A percentile compares a stretch with the other conserved stretches of the same genome.
phyloP scores from a whole-genome alignment of 2,329 filamentous ascomycete genomes.

The Cladophialophora chaetospira region DNA sequence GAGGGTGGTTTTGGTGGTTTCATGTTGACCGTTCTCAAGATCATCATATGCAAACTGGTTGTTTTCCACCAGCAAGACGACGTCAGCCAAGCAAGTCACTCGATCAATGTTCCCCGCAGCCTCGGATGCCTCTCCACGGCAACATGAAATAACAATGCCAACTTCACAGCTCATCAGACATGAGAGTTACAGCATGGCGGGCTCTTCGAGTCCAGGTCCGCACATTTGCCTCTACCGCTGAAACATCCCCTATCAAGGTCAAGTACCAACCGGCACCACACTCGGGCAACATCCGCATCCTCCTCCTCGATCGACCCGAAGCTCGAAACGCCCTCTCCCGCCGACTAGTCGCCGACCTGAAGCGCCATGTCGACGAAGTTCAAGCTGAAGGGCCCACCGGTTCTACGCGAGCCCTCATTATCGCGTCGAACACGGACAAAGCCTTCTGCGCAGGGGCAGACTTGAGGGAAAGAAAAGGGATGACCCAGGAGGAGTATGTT shows the following conservation, averaged over 20 bases:
- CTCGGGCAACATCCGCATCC: slow-evolving; percentile 80
- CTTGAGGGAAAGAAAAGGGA: slow-evolving; percentile 79
- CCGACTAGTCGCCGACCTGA: slow-evolving; percentile 71
- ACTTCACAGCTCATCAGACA: slow-evolving; percentile 1
- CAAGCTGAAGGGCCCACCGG: slow-evolving; percentile 60
- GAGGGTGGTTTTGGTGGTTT: neutral
- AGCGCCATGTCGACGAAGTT: slow-evolving; percentile 71
- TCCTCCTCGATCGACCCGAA: slow-evolving; percentile 80
- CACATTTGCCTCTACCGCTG: slow-evolving; percentile 18
- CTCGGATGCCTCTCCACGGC: neutral
- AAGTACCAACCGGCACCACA: slow-evolving; percentile 75
- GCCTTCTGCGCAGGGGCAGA: slow-evolving; percentile 95
- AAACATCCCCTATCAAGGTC: slow-evolving; percentile 58
- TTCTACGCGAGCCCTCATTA: slow-evolving; percentile 74
- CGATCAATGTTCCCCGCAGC: slow-evolving; percentile 9
- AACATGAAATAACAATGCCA: neutral
- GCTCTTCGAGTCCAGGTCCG: slow-evolving; percentile 4
- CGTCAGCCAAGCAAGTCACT: slow-evolving; percentile 13
- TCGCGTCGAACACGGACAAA: slow-evolving; percentile 81
- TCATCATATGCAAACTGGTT: neutral
- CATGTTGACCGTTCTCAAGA: neutral
- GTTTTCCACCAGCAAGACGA: neutral
- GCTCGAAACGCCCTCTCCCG: slow-evolving; percentile 90
- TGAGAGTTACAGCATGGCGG: slow-evolving; percentile 17
- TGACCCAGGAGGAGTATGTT: slow-evolving; percentile 74